Evolutionary conservation across 345 rosid genomes (phyloP), one percentile per base, ranked within the genome.

Genomic region (Eucalyptus coolabah): DNA sequence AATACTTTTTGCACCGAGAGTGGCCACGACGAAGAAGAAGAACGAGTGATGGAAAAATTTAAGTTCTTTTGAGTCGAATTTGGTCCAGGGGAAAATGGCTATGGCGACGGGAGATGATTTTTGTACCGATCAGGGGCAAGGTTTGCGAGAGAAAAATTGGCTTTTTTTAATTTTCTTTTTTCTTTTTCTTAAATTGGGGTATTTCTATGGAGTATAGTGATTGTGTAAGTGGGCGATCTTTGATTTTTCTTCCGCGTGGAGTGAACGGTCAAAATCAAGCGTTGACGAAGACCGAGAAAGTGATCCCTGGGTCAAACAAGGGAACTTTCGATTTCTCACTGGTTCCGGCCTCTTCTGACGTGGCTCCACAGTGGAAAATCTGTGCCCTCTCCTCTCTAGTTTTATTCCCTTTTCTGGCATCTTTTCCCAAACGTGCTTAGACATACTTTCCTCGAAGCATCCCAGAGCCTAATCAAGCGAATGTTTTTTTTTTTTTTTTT

Each of bases 261-360:
- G 40, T 21, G 28, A n/a, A 8, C 47, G 60, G 60, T 54, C 65
- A 23, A 87, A 11, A 9, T 24, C 18, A 44, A 50, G 86, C 47
- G 77, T 88, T 89, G 94, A 91, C 92, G 94, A 87, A 90, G 65
- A 50, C 87, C 51, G 88, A 82, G 90, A 86, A 87, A 47, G 89
- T 90, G 50, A 85, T 90, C 90, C 89, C 53, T 4, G 16, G 67
- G 88, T 32, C 88, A 56, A 50, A 86, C 40, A 88, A 37, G 88
- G 83, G 86, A 82, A 49, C 54, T 5, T 86, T 65, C 45, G 88
- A 91, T 89, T 72, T 91, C 37, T 50, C 51, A 63, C 87, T 89
- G 30, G 86, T 4, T 40, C 21, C 14, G 4, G 23, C 44, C 81
- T 34, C 44, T 69, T 88, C 77, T 42, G 69, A 53, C 59, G 51